Conservation (phyloP, 2,329 filamentous ascomycete species). For the Pestalotiopsis sp. region DNA sequence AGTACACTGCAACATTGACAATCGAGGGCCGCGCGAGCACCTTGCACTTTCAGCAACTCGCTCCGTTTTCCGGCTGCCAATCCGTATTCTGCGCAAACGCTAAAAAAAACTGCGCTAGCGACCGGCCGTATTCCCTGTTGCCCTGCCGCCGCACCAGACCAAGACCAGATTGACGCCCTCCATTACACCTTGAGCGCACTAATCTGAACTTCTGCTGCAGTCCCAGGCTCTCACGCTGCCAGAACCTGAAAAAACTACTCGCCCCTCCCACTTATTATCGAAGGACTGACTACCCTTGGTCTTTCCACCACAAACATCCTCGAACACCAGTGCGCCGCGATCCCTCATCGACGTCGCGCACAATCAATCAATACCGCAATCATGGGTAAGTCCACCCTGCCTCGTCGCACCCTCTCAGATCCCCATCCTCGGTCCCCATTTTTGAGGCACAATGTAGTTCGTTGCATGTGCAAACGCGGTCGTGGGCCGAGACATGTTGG, state of each 20-base stretch:
- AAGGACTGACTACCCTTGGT: slow-evolving; percentile 14
- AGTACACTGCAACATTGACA: neutral
- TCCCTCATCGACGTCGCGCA: slow-evolving; percentile 27
- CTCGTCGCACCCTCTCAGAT: slow-evolving; percentile 1
- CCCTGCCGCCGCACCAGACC: neutral
- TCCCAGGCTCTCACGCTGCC: neutral
- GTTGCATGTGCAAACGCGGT: slow-evolving; percentile 15
- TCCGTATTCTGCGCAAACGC: neutral
- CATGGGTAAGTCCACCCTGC: slow-evolving; percentile 55
- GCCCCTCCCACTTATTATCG: slow-evolving; percentile 12
- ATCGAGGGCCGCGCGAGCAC: neutral
- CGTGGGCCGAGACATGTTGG: slow-evolving; percentile 15
- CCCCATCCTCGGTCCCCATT: neutral
- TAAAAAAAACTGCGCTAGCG: neutral
- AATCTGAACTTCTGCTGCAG: neutral
- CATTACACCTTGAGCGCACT: neutral
- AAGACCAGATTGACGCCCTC: neutral
- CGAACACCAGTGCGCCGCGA: slow-evolving; percentile 25
- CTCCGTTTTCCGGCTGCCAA: neutral
- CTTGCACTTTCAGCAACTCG: neutral
- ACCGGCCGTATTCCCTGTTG: neutral
- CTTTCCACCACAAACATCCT: slow-evolving; percentile 2
- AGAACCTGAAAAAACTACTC: slow-evolving; percentile 10
- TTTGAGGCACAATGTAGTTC: neutral
- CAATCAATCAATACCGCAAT: slow-evolving; percentile 52